Evolutionary conservation across 495 filamentous ascomycete genomes (phyloP).

Genomic region (Annulohypoxylon bovei): DNA sequence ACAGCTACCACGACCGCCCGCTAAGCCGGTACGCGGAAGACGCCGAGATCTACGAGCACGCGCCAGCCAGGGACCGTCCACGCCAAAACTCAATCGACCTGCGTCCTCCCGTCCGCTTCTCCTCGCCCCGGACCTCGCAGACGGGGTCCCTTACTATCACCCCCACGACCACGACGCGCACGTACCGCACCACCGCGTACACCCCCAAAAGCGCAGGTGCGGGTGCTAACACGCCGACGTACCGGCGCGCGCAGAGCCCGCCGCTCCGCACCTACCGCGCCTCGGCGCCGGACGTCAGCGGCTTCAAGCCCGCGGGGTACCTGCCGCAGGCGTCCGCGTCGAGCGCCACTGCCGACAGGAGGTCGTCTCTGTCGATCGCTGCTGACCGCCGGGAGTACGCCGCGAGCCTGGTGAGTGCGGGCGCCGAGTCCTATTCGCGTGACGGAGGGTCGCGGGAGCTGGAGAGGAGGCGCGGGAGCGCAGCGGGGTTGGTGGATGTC

Average conservation of each 20-base stretch:
- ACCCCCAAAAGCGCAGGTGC: neutral
- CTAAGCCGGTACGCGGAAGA: neutral
- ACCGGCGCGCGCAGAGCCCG: conserved; percentile 20
- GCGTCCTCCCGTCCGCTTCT: neutral
- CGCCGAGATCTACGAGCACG: neutral
- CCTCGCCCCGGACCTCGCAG: neutral
- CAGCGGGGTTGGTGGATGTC: neutral
- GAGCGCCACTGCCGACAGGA: neutral
- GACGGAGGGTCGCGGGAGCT: no score
- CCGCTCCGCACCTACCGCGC: conserved; percentile 11
- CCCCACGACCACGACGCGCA: neutral
- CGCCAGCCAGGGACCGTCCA: neutral
- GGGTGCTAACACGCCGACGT: neutral
- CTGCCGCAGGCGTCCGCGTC: neutral
- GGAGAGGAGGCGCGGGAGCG: neutral
- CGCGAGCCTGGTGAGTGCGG: neutral
- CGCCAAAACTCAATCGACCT: neutral
- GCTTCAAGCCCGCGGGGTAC: conserved; percentile 7
- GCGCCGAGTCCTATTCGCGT: neutral
- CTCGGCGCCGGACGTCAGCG: conserved; percentile 20
- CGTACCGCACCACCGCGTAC: neutral
- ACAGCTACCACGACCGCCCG: neutral
- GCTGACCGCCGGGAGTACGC: neutral
- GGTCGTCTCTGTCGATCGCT: neutral
- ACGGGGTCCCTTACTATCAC: neutral